Evolutionary conservation across 2,329 filamentous ascomycete species (phyloP), one percentile per base, ranked within the genome.

Genomic region (Verticillium klebahnii): DNA sequence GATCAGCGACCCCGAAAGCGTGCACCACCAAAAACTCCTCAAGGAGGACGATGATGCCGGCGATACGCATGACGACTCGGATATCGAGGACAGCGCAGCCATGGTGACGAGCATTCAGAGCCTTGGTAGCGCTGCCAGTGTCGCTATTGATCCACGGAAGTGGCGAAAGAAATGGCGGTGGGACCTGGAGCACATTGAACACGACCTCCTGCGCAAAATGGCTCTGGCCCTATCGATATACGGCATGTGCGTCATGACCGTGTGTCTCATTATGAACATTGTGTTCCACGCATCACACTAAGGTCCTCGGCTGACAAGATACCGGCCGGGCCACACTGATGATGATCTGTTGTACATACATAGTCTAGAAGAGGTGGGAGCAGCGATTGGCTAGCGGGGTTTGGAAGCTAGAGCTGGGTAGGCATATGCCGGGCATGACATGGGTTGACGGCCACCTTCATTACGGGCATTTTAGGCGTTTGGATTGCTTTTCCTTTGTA

Each of bases 1-100:
- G 77, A 98, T 99, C 63, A 96, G 92, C 14, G 88, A 92, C 29
- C 95, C 95, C 0, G 90, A 97, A 61, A 94, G 91, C 55, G 84
- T 89, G 32, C 87, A 94, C 65, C 93, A 97, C 69, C 94, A 97
- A 73, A 86, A 90, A 15, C 80, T 98, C 11, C 80, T 92, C 65
- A 98, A 98, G 74, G 93, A 95, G 70, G 92, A 97, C 67, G 95
- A 98, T 69, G 91, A 94, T 66, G 87, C 88, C n/a, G 81, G 85
- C 40, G 89, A 90, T 57, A 75, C 73, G 0, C 73, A 70, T 5
- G 66, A 82, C 31, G 81, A 82, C 9, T 78, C 77, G 1, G 85
- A 85, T 40, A 80, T 84, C 0, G 78, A 85, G 64, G 79, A 78
- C 5, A 72, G 70, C 3, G 77, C 73, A 1, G 73, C 75, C 1